Conservation (phyloP, 208 protist species). For the Leishmania tropica region DNA sequence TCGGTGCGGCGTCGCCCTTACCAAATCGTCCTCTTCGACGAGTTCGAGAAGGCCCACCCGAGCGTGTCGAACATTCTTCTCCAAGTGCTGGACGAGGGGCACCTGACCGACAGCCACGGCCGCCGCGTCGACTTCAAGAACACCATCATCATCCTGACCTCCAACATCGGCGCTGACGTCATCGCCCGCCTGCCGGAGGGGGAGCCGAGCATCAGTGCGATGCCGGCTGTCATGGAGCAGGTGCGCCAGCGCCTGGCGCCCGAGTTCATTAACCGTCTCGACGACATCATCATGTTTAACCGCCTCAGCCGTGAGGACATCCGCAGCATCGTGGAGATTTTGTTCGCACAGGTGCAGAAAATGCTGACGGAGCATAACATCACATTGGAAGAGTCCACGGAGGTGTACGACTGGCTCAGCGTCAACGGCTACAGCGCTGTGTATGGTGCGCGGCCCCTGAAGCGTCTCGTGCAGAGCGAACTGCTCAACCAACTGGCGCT, state of each 20-base stretch:
- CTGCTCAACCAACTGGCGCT: constrained; percentile 93
- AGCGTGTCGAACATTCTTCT: constrained; percentile 97
- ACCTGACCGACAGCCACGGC: constrained; percentile 97
- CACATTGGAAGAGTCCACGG: constrained; percentile 53
- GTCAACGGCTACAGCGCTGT: constrained; percentile 89
- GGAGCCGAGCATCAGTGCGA: constrained; percentile 42
- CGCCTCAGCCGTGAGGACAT: constrained; percentile 87
- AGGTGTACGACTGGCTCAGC: constrained; percentile 86
- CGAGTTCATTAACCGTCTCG: constrained; percentile 98
- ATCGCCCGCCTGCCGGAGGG: constrained; percentile 80
- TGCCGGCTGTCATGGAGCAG: constrained; percentile 86
- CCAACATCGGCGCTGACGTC: constrained; percentile 93
- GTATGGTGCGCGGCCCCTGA: constrained; percentile 96
- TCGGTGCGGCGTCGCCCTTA: constrained; percentile 97
- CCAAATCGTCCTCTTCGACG: constrained; percentile 98
- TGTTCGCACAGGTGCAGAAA: constrained; percentile 74
- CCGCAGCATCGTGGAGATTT: constrained; percentile 89
- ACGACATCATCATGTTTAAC: constrained; percentile 98
- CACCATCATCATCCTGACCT: constrained; percentile 97
- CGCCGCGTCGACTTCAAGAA: constrained; percentile 97
- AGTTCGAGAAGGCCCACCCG: constrained; percentile 99
- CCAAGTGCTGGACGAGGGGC: constrained; percentile 98
- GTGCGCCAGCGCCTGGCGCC: constrained; percentile 94
- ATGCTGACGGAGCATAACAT: constrained; percentile 92
- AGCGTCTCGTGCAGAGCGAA: constrained; percentile 92